phyloP scores from a whole-genome alignment of 2,329 filamentous ascomycete genomes.

The Akanthomyces muscarius region DNA sequence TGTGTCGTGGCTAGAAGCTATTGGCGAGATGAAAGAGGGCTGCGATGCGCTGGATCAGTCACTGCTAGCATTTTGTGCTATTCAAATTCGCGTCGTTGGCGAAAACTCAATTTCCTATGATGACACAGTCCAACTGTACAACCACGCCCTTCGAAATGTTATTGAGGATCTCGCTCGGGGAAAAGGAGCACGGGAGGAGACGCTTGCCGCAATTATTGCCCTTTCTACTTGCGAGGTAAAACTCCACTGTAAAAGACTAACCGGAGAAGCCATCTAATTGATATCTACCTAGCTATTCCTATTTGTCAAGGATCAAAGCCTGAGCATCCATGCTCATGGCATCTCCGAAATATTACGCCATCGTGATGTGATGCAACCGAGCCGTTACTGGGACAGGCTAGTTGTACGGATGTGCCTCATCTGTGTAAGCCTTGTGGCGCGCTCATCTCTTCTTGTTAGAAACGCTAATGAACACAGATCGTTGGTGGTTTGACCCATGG shows the following conservation, averaged over 20 bases:
- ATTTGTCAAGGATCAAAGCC: neutral
- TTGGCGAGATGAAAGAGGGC: neutral
- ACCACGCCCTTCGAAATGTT: neutral
- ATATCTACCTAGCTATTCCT: neutral
- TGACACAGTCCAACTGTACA: neutral
- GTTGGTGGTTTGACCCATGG: neutral
- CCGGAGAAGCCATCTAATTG: neutral
- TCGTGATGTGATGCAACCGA: neutral
- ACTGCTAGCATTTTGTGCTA: neutral
- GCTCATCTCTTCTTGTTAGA: neutral
- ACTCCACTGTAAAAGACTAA: neutral
- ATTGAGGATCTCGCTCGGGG: neutral
- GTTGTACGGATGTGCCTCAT: neutral
- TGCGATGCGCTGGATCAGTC: neutral
- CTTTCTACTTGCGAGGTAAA: neutral
- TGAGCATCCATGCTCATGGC: neutral
- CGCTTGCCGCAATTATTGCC: neutral
- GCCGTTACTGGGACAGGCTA: neutral
- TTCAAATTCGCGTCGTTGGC: neutral
- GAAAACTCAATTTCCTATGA: neutral
- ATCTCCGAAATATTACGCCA: neutral
- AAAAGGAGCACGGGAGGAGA: neutral
- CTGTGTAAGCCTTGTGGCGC: neutral
- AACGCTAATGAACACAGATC: neutral
- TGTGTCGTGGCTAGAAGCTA: neutral